Conservation (phyloP, 2,329 filamentous ascomycete genomes). For the Penicillium vulpinum region DNA sequence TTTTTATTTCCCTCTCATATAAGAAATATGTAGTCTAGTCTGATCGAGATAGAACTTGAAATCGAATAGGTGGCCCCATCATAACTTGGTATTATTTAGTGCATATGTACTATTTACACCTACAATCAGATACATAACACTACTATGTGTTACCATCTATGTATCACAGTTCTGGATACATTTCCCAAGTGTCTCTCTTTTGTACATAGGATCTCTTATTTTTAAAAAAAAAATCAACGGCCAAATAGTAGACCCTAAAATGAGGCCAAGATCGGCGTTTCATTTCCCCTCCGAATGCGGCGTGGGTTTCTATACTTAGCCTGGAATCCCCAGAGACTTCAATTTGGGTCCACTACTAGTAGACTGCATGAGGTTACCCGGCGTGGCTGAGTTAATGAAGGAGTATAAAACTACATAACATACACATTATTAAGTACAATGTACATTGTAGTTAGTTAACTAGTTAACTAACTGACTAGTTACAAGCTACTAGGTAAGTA, state of each 20-base stretch:
- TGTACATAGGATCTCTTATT: neutral
- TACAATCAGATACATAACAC: no score
- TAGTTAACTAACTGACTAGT: no score
- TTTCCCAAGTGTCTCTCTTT: no score
- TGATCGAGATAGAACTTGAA: neutral
- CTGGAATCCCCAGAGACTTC: constrained; percentile 1
- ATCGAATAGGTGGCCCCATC: neutral
- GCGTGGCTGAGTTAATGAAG: neutral
- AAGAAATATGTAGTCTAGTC: no score
- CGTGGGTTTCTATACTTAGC: constrained; percentile 7
- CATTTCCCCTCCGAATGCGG: constrained; percentile 8
- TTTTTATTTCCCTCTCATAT: neutral
- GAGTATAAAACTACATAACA: neutral
- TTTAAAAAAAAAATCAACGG: neutral
- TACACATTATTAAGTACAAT: no score
- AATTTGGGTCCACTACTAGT: neutral
- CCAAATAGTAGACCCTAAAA: constrained; percentile 7
- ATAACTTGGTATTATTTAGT: no score
- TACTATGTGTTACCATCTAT: neutral
- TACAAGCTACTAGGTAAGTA: no score
- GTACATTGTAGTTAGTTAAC: no score
- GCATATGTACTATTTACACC: no score
- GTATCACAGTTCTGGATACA: neutral
- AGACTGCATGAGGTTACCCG: neutral
- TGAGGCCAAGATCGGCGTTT: constrained; percentile 5